Percentiles rank a stretch among this genome's conserved stretches.
Evolutionary conservation across 495 filamentous ascomycete genomes (phyloP).

Genomic region (Podospora pseudoanserina): DNA sequence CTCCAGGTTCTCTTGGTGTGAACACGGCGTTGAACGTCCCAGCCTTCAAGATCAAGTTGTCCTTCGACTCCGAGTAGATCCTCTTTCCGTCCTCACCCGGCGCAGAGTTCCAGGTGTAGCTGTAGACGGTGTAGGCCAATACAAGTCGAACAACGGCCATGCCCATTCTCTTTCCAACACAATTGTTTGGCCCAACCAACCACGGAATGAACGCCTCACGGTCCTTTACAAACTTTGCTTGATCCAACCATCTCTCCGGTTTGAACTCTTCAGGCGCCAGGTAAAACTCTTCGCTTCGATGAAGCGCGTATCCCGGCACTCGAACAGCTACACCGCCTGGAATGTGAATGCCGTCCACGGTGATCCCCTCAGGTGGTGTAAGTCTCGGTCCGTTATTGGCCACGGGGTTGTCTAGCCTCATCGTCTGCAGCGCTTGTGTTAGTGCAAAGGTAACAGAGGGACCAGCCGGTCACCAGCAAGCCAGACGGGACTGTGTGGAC

Average conservation of each 20-base stretch:
- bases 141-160: conserved; percentile 29
- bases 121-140: conserved; percentile 23
- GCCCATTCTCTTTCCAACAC: conserved; percentile 32
- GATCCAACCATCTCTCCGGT: conserved; percentile 52
- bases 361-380: conserved; percentile 46
- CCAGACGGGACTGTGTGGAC: no score
- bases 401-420: conserved; percentile 53
- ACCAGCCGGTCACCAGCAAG: no score
- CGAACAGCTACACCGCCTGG: conserved; percentile 42
- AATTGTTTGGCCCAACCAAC: conserved; percentile 32
- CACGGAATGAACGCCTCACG: conserved; percentile 52
- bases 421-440: conserved; percentile 21
- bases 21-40: conserved; percentile 20
- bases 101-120: conserved; percentile 20
- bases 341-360: conserved; percentile 43
- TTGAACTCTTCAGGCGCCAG: conserved; percentile 20
- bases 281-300: conserved; percentile 1
- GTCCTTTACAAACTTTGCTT: conserved; percentile 42
- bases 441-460: no score
- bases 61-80: conserved; percentile 13
- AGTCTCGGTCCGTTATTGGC: conserved; percentile 42
- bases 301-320: conserved; percentile 45
- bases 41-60: conserved; percentile 19
- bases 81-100: conserved; percentile 23
- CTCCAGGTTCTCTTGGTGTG: conserved; percentile 4